Conservation (phyloP, 768 basidiomycete species). For the Podaxis rugospora region DNA sequence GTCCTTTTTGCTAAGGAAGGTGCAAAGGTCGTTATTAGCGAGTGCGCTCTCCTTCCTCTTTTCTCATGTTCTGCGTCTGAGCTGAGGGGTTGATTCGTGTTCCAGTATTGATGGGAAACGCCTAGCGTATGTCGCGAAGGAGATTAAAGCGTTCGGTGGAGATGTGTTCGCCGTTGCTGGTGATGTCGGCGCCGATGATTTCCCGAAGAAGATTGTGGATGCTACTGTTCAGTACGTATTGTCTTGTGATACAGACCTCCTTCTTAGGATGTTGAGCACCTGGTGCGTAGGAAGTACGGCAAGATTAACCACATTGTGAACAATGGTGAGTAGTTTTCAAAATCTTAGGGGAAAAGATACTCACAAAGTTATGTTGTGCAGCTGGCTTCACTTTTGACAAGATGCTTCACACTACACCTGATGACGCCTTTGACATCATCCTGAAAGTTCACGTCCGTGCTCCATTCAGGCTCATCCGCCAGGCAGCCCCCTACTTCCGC, state of each 20-base stretch:
- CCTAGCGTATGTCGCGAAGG: conserved; percentile 59
- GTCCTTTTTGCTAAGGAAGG: conserved; percentile 81
- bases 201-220: conserved; percentile 72
- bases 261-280: not conserved
- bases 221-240: conserved; percentile 68
- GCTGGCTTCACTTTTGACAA: conserved; percentile 81
- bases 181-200: conserved; percentile 80
- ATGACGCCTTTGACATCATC: conserved; percentile 79
- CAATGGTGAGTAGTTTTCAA: conserved; percentile 47
- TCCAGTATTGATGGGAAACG: conserved; percentile 69
- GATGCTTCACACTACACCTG: conserved; percentile 85
- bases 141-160: conserved; percentile 72
- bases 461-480: conserved; percentile 80
- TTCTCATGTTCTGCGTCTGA: not conserved
- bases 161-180: conserved; percentile 72
- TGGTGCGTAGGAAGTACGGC: conserved; percentile 57
- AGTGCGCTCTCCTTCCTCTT: conserved; percentile 38
- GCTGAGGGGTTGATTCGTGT: too few relatives aligned
- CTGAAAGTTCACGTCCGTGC: conserved; percentile 82
- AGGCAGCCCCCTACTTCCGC: conserved; percentile 83
- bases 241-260: not conserved
- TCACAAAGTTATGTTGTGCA: conserved; percentile 17
- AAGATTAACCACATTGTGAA: conserved; percentile 87
- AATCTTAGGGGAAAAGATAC: not conserved
- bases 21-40: conserved; percentile 82